Evolutionary conservation across 805 yeast species (phyloP).

Genomic region (Starmerella tilneyi): DNA sequence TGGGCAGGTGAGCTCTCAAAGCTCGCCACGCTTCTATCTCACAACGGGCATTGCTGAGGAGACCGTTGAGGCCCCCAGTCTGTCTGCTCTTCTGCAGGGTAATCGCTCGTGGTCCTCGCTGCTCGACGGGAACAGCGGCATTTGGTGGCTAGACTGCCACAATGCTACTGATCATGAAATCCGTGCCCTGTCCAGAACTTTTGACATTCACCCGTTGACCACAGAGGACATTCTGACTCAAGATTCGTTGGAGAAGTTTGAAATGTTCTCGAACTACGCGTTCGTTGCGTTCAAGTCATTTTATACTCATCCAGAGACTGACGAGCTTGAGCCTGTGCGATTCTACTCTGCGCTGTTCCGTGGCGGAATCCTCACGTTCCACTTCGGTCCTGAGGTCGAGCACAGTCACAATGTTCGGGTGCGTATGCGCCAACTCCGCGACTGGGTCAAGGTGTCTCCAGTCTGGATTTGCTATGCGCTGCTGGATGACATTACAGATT

Average conservation of each 20-base stretch:
- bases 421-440: slow-evolving; percentile 52
- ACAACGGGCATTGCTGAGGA: slow-evolving; percentile 4
- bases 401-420: slow-evolving; percentile 52
- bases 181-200: slow-evolving; percentile 82
- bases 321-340: slow-evolving; percentile 49
- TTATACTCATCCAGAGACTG: slow-evolving; percentile 62
- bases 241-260: slow-evolving; percentile 95
- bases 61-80: slow-evolving; percentile 4
- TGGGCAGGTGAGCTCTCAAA: background rate
- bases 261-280: slow-evolving; percentile 77
- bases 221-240: slow-evolving; percentile 95
- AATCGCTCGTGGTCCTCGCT: slow-evolving; percentile 10
- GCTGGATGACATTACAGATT: slow-evolving; percentile 55
- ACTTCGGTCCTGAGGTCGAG: slow-evolving; percentile 42
- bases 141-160: slow-evolving; percentile 90
- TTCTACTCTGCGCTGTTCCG: slow-evolving; percentile 51
- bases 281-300: slow-evolving; percentile 95
- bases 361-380: slow-evolving; percentile 50
- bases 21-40: background rate
- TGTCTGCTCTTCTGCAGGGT: slow-evolving; percentile 2
- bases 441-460: slow-evolving; percentile 47
- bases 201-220: slow-evolving; percentile 94
- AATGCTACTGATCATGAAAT: slow-evolving; percentile 93
- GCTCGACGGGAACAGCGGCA: slow-evolving; percentile 1
- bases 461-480: slow-evolving; percentile 61